These are phyloP conservation scores for Diaporthe eres DNA, from an alignment of 2,329 filamentous ascomycete genomes.

Conservation along the genomic window DNA sequence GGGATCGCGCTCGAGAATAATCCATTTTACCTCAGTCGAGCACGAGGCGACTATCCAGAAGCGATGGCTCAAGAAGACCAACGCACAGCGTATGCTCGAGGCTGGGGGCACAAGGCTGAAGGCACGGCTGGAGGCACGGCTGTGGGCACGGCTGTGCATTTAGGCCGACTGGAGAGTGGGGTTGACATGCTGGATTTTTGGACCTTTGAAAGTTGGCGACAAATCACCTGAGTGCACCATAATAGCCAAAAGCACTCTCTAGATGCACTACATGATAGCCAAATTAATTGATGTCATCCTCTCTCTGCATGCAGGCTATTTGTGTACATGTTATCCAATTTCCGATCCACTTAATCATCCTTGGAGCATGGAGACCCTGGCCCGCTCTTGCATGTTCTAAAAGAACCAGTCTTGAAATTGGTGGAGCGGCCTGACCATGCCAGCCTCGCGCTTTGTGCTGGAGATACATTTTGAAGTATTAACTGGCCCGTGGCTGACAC, in stretches of 20 bases:
- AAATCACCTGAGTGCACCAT: background rate
- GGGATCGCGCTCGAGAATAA: background rate
- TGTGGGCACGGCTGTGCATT: background rate
- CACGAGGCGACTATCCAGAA: slow-evolving; percentile 66
- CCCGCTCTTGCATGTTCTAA: too few species aligned
- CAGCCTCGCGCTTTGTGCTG: too few species aligned
- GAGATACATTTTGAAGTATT: too few species aligned
- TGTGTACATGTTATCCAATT: background rate
- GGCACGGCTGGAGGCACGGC: background rate
- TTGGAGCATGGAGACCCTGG: too few species aligned
- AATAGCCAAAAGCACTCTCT: background rate
- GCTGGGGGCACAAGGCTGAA: background rate
- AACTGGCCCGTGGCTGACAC: too few species aligned
- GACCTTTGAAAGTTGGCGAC: background rate
- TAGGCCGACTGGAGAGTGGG: background rate
- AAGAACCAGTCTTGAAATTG: too few species aligned
- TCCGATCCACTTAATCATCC: too few species aligned
- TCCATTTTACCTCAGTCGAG: background rate
- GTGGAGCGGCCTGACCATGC: too few species aligned
- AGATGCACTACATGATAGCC: background rate
- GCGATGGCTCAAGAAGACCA: slow-evolving; percentile 69
- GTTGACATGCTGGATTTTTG: background rate
- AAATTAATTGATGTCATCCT: background rate
- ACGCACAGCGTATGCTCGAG: slow-evolving; percentile 53
- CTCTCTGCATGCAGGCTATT: background rate